These are phyloP conservation scores for Beauveria rudraprayagi DNA, from an alignment of 2,329 filamentous ascomycete species.

Conservation along the genomic window DNA sequence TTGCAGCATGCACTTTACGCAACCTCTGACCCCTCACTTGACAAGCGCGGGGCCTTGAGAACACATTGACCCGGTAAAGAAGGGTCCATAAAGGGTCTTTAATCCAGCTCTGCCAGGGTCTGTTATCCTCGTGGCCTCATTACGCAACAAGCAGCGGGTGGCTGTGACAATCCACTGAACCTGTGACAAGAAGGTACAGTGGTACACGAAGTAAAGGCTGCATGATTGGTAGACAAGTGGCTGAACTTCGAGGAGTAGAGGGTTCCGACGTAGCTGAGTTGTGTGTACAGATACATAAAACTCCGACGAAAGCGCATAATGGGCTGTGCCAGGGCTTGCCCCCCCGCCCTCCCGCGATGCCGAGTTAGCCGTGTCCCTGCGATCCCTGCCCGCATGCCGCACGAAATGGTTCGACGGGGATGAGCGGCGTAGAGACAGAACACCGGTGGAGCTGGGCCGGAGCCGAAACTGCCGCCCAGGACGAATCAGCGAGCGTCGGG, in stretches of 20 bases:
- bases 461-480: not conserved
- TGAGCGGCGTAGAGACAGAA: not conserved
- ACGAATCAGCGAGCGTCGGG: not conserved
- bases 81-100: not conserved
- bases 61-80: not conserved
- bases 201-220: not conserved
- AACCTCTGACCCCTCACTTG: not conserved
- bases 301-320: not conserved
- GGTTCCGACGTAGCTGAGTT: no score
- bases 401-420: not conserved
- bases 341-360: not conserved
- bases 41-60: not conserved
- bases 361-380: slow-evolving; percentile 5
- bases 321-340: not conserved
- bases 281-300: no score
- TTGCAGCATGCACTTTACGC: not conserved
- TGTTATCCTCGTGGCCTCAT: not conserved
- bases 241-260: not conserved
- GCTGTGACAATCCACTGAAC: not conserved
- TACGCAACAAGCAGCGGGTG: not conserved
- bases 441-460: not conserved
- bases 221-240: not conserved
- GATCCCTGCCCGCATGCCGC: not conserved
- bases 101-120: not conserved
- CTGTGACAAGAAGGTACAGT: not conserved